Base-by-base conservation (phyloP, 202 grass and related monocot genomes). In the Sporobolus alterniflorus region DNA sequence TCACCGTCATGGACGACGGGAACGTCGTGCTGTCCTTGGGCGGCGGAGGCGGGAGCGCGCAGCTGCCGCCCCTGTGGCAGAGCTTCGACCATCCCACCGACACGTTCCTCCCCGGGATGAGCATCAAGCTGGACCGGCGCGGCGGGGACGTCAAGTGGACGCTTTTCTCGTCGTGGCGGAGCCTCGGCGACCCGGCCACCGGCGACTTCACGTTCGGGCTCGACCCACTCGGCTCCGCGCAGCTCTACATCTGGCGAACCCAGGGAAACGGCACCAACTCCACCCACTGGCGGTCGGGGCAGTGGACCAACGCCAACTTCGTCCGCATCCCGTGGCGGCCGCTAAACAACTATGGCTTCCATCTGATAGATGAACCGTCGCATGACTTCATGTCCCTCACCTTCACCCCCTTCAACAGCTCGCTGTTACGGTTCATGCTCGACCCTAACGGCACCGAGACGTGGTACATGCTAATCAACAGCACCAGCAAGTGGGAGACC, bases 151-250 rank as follows among this genome's bases (percentile, higher is more conserved):
- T 80, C 57, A 15, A 7, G 7, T 74, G 68, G 73, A 85, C 85
- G 31, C 32, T 90, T 29, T 78, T 92, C 68, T 89, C 85, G 42
- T 92, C 92, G 64, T 97, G 94, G 94, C 74, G 82, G 40, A 86
- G 78, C 70, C 13, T 68, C 21, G 51, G 62, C 15, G 92, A 97
- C 85, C 94, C 94, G 17, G 66, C 69, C 17, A 30, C 94, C 51
- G 90, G 88, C 56, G 39, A 85, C 67, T 97, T 92, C 83, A 92
- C 92, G 22, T 86, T 94, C 28, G 92, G 92, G 28, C 82, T 92
- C 28, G 94, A 97, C 68, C 86, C 94, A 29, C 76, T 85, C 15
- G 94, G 73, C 22, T 97, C 94, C 44, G 91, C 86, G 47, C 94
- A 97, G 88, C 79, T 97, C 74, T 88, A 90, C 77, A 92, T 97